Evolutionary conservation across 371 early-diverging fungal species (phyloP).

Genomic region (Zychaea mexicana): DNA sequence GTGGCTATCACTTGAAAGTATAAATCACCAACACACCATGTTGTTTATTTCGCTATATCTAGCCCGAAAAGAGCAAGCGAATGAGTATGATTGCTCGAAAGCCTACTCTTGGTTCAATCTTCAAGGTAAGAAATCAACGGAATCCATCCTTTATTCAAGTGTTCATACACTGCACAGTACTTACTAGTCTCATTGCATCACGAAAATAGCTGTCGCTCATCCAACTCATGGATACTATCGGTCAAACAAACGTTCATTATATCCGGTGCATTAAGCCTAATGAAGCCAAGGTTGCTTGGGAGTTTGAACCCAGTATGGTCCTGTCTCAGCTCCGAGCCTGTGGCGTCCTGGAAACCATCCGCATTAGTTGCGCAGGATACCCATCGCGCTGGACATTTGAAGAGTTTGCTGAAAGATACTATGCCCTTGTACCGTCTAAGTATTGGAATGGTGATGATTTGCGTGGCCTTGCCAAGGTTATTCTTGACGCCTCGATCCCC

Average conservation of each 20-base stretch:
- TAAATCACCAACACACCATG: no score
- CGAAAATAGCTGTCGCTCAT: slow-evolving; percentile 75
- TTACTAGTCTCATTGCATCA: no score
- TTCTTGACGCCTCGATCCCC: slow-evolving; percentile 71
- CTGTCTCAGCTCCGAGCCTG: slow-evolving; percentile 97
- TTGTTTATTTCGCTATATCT: not conserved
- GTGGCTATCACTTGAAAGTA: no score
- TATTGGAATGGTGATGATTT: slow-evolving; percentile 58
- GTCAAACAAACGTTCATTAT: slow-evolving; percentile 92
- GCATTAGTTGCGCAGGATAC: slow-evolving; percentile 99
- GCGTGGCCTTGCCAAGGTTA: slow-evolving; percentile 54
- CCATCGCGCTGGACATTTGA: slow-evolving; percentile 93
- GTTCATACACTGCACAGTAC: no score
- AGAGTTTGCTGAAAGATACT: slow-evolving; percentile 95
- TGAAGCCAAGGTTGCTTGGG: slow-evolving; percentile 87
- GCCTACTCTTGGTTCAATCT: slow-evolving; percentile 88
- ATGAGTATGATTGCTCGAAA: slow-evolving; percentile 68
- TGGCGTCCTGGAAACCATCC: slow-evolving; percentile 99
- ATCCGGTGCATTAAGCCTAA: slow-evolving; percentile 99
- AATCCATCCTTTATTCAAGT: no score
- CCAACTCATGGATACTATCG: slow-evolving; percentile 92
- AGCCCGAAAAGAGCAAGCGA: slow-evolving; percentile 52
- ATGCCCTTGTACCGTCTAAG: slow-evolving; percentile 76
- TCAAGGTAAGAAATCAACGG: no score
- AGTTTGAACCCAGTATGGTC: slow-evolving; percentile 92